Evolutionary conservation across 441 rosid species (phyloP).

Genomic region (Sinapis alba): DNA sequence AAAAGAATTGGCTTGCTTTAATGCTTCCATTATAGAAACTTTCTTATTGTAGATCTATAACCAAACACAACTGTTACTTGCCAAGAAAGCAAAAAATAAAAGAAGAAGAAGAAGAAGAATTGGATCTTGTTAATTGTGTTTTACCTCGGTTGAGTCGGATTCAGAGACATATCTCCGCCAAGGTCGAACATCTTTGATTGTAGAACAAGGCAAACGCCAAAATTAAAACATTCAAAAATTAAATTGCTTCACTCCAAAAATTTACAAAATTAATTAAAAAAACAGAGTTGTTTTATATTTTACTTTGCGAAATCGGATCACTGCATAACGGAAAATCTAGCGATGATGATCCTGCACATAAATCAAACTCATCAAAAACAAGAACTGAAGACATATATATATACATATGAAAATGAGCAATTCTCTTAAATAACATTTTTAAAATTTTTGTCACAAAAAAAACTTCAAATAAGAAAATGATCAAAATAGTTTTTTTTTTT

Average conservation of each 20-base stretch:
- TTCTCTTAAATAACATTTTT: too few species aligned
- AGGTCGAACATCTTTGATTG: slow-evolving; percentile 18
- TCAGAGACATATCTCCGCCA: slow-evolving; percentile 24
- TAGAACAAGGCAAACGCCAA: neutral
- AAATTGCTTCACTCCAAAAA: neutral
- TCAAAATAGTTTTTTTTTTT: too few species aligned
- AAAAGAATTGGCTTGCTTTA: slow-evolving; percentile 71
- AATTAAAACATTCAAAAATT: too few species aligned
- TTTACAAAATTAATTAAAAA: neutral
- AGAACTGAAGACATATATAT: neutral
- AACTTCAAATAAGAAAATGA: too few species aligned
- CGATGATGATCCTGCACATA: slow-evolving; percentile 21
- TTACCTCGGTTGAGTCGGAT: slow-evolving; percentile 33
- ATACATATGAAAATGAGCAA: too few species aligned
- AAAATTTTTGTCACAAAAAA: too few species aligned
- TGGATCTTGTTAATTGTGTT: neutral
- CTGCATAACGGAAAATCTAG: slow-evolving; percentile 13
- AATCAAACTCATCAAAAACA: neutral
- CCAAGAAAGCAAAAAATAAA: slow-evolving; percentile 21
- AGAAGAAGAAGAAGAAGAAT: too few species aligned
- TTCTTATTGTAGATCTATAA: slow-evolving; percentile 47
- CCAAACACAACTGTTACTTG: slow-evolving; percentile 30
- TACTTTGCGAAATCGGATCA: slow-evolving; percentile 11
- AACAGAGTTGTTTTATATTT: neutral
- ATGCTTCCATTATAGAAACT: slow-evolving; percentile 48